phyloP scores from a whole-genome alignment of 352 stramenopile genomes.

The Saprolegnia diclina region DNA sequence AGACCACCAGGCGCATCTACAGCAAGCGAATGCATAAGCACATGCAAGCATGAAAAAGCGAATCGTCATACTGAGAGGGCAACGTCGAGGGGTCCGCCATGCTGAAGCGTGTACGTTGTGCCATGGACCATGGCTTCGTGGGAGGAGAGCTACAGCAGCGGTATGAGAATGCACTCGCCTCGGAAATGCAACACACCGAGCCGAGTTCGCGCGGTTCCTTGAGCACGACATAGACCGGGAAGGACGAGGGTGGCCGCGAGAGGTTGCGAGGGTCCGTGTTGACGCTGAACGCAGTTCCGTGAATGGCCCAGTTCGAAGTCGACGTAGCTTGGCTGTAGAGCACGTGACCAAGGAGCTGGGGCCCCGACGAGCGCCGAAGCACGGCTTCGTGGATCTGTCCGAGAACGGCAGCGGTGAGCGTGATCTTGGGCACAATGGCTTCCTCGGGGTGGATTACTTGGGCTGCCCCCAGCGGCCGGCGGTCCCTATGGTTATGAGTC shows the following conservation, averaged over 20 bases:
- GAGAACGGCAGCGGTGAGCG: not conserved
- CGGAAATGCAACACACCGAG: not conserved
- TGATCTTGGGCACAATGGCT: not conserved
- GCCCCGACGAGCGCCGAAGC: no score
- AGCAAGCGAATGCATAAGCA: not conserved
- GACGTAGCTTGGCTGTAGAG: not conserved
- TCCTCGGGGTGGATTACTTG: slow-evolving; percentile 7
- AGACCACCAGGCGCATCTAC: slow-evolving; percentile 12
- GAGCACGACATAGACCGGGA: not conserved
- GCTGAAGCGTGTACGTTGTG: not conserved
- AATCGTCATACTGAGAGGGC: not conserved
- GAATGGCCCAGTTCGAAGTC: not conserved
- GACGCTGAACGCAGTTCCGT: not conserved
- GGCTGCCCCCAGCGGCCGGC: not conserved
- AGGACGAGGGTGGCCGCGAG: not conserved
- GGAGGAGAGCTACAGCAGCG: not conserved
- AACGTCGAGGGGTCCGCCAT: not conserved
- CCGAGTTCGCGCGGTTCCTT: not conserved
- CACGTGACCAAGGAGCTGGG: slow-evolving; percentile 1
- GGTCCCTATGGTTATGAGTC: not conserved
- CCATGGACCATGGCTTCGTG: not conserved
- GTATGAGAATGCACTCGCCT: not conserved
- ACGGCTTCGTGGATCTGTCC: not conserved
- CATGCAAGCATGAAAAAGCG: not conserved
- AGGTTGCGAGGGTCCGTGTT: not conserved